phyloP scores from a whole-genome alignment of 1,139 yeast species.

The Debaryomyces psychrophilus region DNA sequence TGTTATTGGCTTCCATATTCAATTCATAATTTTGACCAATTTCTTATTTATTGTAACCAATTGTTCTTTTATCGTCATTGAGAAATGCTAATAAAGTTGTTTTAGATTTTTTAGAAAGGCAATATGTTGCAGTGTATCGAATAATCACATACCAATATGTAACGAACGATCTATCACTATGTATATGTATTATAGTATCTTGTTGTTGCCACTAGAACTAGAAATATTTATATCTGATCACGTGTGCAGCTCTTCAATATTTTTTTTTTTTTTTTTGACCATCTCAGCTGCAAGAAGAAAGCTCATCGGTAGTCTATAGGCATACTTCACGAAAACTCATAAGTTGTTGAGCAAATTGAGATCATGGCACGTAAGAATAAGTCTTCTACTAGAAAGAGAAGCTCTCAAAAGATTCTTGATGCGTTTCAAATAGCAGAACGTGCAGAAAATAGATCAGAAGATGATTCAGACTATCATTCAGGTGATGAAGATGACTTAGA shows the following conservation, averaged over 20 bases:
- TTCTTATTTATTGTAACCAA: no score
- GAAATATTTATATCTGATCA: not conserved
- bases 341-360: not conserved
- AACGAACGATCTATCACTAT: not conserved
- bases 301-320: not conserved
- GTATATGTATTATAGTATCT: not conserved
- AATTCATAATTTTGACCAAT: no score
- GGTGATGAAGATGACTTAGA: conserved; percentile 25
- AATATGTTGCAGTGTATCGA: not conserved
- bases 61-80: no score
- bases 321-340: not conserved
- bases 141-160: not conserved
- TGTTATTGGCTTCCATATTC: no score
- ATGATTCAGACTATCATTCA: conserved; percentile 21
- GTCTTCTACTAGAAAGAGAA: conserved; percentile 33
- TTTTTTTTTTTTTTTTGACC: conserved; percentile 3
- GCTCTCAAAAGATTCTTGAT: conserved; percentile 42
- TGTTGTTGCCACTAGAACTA: not conserved
- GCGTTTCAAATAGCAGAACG: conserved; percentile 53
- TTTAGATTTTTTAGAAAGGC: no score
- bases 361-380: conserved; percentile 29
- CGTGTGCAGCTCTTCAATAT: conserved; percentile 4
- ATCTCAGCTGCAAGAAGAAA: conserved; percentile 3
- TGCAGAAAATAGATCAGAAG: conserved; percentile 32
- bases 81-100: no score